Evolutionary conservation across 257 asterid genomes (phyloP), one percentile per base, ranked within the genome.

Genomic region (Ocimum tenuiflorum): DNA sequence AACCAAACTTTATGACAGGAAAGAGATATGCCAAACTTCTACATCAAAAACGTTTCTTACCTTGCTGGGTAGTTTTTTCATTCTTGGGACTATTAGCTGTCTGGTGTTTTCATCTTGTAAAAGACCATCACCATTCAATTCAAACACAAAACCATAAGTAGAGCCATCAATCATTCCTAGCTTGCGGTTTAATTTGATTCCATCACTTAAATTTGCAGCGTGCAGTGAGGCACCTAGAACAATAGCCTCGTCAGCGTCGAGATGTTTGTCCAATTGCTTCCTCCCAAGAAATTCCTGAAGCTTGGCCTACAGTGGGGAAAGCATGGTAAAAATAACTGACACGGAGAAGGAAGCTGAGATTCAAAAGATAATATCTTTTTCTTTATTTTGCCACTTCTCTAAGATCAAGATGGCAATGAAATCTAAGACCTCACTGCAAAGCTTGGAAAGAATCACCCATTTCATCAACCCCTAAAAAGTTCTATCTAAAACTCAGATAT

Each of bases 161-260:
- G 99, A 88, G 69, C 99, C 99, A 76, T 94, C 99, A 41, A 94
- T 63, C 97, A 94, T 94, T 73, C 99, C 99, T 56, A 94, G 86
- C 85, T 90, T 90, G 68, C 99, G 99, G 74, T 94, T 94, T 70
- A 94, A 83, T 79, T 90, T 94, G 69, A 94, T 94, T 53, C 99
- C 99, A 72, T 94, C 99, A 77, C 99, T 94, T 80, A 94, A 77
- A 77, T 94, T 94, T 71, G 99, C 99, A 73, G 99, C 96, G 77
- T 84, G 95, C 60, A 94, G 76, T 22, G 99, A 88, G 78, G 97
- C 96, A 64, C 99, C 99, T 46, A 94, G 80, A 66, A 85, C 97
- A 73, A 74, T 88, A 61, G 99, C 99, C 82, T 94, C 99, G 69
- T 94, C 99, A 39, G 99, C 94, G 53, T 94, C 99, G 52, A 94